These are phyloP conservation scores for Trypanosoma platydactyli DNA, from an alignment of 208 protist genomes.

Conservation along the genomic window DNA sequence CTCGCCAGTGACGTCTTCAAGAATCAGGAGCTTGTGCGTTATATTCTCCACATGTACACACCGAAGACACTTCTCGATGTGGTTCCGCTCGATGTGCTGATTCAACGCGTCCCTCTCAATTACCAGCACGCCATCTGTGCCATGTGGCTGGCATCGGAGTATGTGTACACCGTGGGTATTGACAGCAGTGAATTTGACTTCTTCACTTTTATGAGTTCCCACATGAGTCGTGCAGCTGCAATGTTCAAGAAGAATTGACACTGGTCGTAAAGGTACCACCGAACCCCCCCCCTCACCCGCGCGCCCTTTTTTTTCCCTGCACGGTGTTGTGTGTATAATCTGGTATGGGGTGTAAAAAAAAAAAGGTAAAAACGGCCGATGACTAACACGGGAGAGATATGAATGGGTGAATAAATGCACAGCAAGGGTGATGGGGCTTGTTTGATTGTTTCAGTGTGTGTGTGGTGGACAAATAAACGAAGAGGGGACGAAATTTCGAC, in stretches of 20 bases:
- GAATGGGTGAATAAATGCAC: no score
- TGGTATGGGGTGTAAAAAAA: no score
- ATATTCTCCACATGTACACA: slow-evolving; percentile 72
- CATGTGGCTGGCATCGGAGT: slow-evolving; percentile 90
- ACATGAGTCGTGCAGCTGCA: slow-evolving; percentile 34
- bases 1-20: slow-evolving; percentile 82
- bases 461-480: no score
- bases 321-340: no score
- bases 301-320: slow-evolving; percentile 19
- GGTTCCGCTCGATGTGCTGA: slow-evolving; percentile 80
- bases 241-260: neutral
- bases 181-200: slow-evolving; percentile 90
- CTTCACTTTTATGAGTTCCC: slow-evolving; percentile 85
- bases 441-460: no score
- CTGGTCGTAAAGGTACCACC: neutral
- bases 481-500: no score
- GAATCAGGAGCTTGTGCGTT: slow-evolving; percentile 72
- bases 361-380: no score
- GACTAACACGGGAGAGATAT: no score
- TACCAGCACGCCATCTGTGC: slow-evolving; percentile 95
- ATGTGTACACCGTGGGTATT: slow-evolving; percentile 91
- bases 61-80: slow-evolving; percentile 81
- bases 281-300: neutral
- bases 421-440: no score
- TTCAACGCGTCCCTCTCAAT: slow-evolving; percentile 87